A percentile compares a stretch with the other conserved stretches of the same genome.
These are phyloP conservation scores for Cicer bijugum DNA, from an alignment of 306 rosid genomes.

Conservation along the genomic window DNA sequence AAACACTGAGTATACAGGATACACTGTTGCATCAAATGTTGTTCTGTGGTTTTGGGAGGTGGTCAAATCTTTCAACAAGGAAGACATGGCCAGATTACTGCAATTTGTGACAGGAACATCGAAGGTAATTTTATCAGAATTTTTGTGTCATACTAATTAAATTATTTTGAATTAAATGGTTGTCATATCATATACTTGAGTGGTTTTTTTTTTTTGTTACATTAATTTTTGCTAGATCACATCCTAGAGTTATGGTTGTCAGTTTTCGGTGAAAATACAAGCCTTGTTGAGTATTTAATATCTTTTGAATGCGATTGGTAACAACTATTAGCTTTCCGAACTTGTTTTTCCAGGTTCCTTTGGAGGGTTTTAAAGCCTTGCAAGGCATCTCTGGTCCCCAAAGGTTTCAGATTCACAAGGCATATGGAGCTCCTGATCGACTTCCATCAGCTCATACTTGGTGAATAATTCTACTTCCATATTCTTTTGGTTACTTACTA, in stretches of 20 bases:
- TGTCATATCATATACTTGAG: slow-evolving; percentile 5
- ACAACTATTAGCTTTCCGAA: slow-evolving; percentile 28
- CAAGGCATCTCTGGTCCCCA: slow-evolving; percentile 99
- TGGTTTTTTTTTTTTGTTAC: not conserved
- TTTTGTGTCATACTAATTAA: not conserved
- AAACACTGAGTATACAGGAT: slow-evolving; percentile 86
- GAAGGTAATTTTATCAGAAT: slow-evolving; percentile 59
- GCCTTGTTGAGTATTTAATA: slow-evolving; percentile 6
- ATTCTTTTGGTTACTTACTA: not conserved
- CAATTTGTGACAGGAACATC: slow-evolving; percentile 99
- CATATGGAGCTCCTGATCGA: slow-evolving; percentile 97
- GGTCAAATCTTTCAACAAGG: slow-evolving; percentile 80
- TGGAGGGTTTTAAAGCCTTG: slow-evolving; percentile 97
- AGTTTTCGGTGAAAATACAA: not conserved
- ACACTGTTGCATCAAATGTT: slow-evolving; percentile 83
- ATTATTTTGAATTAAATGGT: slow-evolving; percentile 1
- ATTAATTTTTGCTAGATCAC: not conserved
- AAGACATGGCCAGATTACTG: slow-evolving; percentile 96
- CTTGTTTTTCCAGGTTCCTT: slow-evolving; percentile 78
- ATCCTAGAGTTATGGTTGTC: slow-evolving; percentile 21
- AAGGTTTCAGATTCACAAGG: slow-evolving; percentile 98
- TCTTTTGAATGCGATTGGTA: slow-evolving; percentile 28
- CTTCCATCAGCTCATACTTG: slow-evolving; percentile 99
- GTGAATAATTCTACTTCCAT: slow-evolving; percentile 50
- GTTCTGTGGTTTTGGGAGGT: slow-evolving; percentile 98